Conservation (phyloP, 1,139 yeast genomes). For the Pneumocystis jirovecii region DNA sequence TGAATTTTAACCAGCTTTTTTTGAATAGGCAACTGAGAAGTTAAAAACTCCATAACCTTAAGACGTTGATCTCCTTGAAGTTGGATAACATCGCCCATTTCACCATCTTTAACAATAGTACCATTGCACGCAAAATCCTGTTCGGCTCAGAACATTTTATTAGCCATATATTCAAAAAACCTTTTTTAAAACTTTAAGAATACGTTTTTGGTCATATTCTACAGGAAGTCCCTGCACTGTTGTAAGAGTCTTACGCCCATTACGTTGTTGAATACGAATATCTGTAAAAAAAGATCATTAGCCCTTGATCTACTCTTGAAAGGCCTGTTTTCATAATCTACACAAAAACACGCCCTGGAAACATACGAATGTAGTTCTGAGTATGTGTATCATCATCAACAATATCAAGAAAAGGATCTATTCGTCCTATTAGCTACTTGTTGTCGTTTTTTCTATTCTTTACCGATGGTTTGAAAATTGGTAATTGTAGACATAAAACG, state of each 20-base stretch:
- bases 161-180: not conserved
- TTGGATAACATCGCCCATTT: slow-evolving; percentile 93
- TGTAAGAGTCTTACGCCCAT: slow-evolving; percentile 97
- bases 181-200: slow-evolving; percentile 84
- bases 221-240: slow-evolving; percentile 95
- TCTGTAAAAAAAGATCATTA: slow-evolving; percentile 6
- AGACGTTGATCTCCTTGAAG: slow-evolving; percentile 98
- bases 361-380: slow-evolving; percentile 80
- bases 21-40: slow-evolving; percentile 72
- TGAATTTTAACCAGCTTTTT: slow-evolving; percentile 96
- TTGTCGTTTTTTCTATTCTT: slow-evolving; percentile 19
- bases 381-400: slow-evolving; percentile 98
- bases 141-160: not conserved
- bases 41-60: slow-evolving; percentile 86
- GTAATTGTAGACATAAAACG: slow-evolving; percentile 4
- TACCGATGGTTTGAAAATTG: slow-evolving; percentile 86
- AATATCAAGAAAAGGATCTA: slow-evolving; percentile 98
- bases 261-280: slow-evolving; percentile 96
- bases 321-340: not conserved
- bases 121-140: slow-evolving; percentile 94
- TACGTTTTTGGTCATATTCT: slow-evolving; percentile 89
- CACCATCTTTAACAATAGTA: slow-evolving; percentile 91
- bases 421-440: slow-evolving; percentile 1
- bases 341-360: not conserved
- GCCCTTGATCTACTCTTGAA: not conserved